Conservation (phyloP, 768 basidiomycete species). For the Dacryopinax spathularia region DNA sequence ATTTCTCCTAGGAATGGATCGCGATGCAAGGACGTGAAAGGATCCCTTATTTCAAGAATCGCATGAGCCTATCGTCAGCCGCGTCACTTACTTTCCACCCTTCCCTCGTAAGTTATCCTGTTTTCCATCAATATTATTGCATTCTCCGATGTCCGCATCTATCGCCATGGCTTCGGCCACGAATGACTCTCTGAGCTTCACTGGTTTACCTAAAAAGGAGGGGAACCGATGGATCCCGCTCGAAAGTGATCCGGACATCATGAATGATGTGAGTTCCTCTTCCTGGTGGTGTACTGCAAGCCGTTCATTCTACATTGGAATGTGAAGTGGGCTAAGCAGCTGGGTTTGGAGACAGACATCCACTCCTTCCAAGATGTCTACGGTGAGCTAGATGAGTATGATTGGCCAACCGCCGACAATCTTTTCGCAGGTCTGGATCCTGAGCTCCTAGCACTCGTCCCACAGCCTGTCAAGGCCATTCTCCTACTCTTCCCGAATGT, state of each 20-base stretch:
- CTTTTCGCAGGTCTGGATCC: slow-evolving; percentile 32
- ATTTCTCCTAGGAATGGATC: too few species aligned
- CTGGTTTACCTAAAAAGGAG: not conserved
- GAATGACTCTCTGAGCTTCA: not conserved
- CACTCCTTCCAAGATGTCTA: slow-evolving; percentile 55
- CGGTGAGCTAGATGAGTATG: slow-evolving; percentile 23
- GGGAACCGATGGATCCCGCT: slow-evolving; percentile 57
- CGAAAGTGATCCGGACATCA: slow-evolving; percentile 53
- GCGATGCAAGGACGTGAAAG: too few species aligned
- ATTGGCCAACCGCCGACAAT: not conserved
- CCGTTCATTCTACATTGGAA: slow-evolving; percentile 33
- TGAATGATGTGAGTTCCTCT: slow-evolving; percentile 3
- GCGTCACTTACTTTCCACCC: too few species aligned
- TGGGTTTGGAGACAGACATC: slow-evolving; percentile 40
- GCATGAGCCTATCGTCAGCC: too few species aligned
- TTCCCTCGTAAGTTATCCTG: too few species aligned
- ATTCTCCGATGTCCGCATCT: not conserved
- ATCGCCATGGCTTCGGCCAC: not conserved
- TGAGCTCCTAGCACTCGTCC: slow-evolving; percentile 59
- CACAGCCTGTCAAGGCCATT: slow-evolving; percentile 66
- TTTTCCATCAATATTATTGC: not conserved
- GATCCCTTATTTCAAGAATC: too few species aligned
- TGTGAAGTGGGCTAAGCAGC: slow-evolving; percentile 51
- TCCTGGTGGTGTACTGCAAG: slow-evolving; percentile 25
- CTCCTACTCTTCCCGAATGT: slow-evolving; percentile 70